Conservation (phyloP, 768 basidiomycete genomes). For the Strobilomyces confusus region DNA sequence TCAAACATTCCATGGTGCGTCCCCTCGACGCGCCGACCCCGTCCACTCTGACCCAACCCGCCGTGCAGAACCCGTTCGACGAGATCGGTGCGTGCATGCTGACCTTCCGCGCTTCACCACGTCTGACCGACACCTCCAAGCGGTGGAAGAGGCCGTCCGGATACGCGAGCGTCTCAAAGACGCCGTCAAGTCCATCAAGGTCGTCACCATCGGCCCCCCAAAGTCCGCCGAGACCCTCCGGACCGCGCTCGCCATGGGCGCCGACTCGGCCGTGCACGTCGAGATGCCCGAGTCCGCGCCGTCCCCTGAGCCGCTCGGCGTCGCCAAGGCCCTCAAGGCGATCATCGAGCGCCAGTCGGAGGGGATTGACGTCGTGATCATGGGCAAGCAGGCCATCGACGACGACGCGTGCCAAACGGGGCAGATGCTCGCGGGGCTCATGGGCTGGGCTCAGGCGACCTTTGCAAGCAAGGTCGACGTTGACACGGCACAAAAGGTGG, state of each 20-base stretch:
- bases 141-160: constrained; percentile 95
- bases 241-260: constrained; percentile 97
- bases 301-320: constrained; percentile 83
- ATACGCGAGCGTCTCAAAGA: constrained; percentile 83
- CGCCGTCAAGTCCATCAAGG: constrained; percentile 80
- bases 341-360: constrained; percentile 61
- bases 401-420: constrained; percentile 95
- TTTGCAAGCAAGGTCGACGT: constrained; percentile 88
- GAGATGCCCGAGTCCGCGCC: constrained; percentile 72
- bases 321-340: constrained; percentile 81
- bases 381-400: constrained; percentile 98
- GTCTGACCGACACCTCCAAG: constrained; percentile 36
- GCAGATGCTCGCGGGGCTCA: constrained; percentile 92
- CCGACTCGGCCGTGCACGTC: constrained; percentile 89
- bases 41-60: background rate
- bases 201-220: constrained; percentile 90
- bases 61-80: constrained; percentile 88
- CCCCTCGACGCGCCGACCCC: background rate
- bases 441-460: constrained; percentile 92
- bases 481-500: constrained; percentile 57
- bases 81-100: constrained; percentile 73
- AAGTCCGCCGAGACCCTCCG: constrained; percentile 89
- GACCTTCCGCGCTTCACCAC: background rate
- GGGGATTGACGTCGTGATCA: constrained; percentile 80
- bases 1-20: constrained; percentile 97